Evolutionary conservation across 2,329 filamentous ascomycete genomes (phyloP), one percentile per base, ranked within the genome.

Genomic region (Hyphodiscus sp.): DNA sequence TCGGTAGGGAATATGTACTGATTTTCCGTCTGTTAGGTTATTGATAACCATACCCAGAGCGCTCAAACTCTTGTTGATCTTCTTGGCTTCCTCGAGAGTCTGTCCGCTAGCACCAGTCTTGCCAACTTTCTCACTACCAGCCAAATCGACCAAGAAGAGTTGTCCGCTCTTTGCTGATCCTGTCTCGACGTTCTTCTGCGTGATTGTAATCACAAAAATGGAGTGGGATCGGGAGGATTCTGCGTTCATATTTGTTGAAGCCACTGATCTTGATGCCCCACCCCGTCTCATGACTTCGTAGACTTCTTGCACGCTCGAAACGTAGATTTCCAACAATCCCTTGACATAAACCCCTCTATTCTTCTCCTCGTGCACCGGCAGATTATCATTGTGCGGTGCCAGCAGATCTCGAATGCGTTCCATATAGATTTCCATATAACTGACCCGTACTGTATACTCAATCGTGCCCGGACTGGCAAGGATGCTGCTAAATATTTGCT

Each of bases 391-490:
- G 56, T 91, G 87, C 11, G 94, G 94, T 20, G 87, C 85, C 59
- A 99, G 76, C 66, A 99, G 74, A 82, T 99, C 94, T 66, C 92
- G 84, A 70, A 99, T 97, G 63, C 88, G 85, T 75, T 99, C 94
- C 94, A 97, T 99, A 77, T 99, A 99, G 61, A 99, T 97, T 73
- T 99, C 94, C 91, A 99, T 96, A 73, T 97, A 97, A 72, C 91
- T 96, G 68, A 97, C 92, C 53, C 91, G 85, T 50, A 99, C 92
- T n/a, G 91, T 97, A 72, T 97, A 97, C 73, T 97, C 94, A 70
- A 97, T 96, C 62, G 89, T 95, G 65, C 85, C 85, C 44, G 92
- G 89, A 64, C 91, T 96, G 20, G 88, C 84, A 73, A 96, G 79
- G 70, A 97, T 97, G 73, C 89, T 95, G 64, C 88, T 86, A 70